Base-by-base conservation (phyloP, 2,329 filamentous ascomycete genomes). In the Hypoxylon sp. region DNA sequence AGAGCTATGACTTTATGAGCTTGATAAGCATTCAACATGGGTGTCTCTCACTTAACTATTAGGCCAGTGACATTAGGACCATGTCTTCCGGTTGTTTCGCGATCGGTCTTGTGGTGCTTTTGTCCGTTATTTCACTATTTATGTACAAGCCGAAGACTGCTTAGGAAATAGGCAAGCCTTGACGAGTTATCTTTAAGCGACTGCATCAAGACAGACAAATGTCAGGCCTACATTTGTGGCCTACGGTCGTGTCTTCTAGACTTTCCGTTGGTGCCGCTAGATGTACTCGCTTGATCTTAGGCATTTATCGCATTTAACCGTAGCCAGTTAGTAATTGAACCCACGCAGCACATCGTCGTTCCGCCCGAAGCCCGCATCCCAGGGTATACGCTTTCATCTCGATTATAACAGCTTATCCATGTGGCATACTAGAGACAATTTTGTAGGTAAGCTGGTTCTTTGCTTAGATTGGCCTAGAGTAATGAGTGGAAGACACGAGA, bases 121-220 rank as follows among this genome's bases (percentile, higher is more conserved):
- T 11, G 55, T 62, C n/a, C 52, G 53, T 42, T 60, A 63, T 50
- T 62, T 65, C 35, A 22, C 56, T 24, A 44, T 54, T 39, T 60
- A 63, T 37, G 22, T 39, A 19, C 50, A n/a, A 42, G 48, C 48
- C 24, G 44, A 48, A 37, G 37, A 47, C 14, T 29, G 14, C 26
- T 11, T n/a, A 19, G 24, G 3, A 3, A 14, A 35, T 22, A 39
- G 39, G 14, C 11, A 19, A 44, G 46, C 19, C 33, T 48, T 24
- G 5, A 37, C 17, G 13, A 57, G 14, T 17, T 8, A 22, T 35
- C n/a, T 35, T 19, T 19, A 22, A 52, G 29, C 29, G 19, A 22
- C 31, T 22, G 26, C 5, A 6, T 44, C 24, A 10, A 26, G 24
- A 44, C 24, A 22, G 8, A 5, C 29, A 17, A 11, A 13, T 11